Base-by-base conservation (phyloP, 2,329 filamentous ascomycete genomes). In the Ustulina deusta region DNA sequence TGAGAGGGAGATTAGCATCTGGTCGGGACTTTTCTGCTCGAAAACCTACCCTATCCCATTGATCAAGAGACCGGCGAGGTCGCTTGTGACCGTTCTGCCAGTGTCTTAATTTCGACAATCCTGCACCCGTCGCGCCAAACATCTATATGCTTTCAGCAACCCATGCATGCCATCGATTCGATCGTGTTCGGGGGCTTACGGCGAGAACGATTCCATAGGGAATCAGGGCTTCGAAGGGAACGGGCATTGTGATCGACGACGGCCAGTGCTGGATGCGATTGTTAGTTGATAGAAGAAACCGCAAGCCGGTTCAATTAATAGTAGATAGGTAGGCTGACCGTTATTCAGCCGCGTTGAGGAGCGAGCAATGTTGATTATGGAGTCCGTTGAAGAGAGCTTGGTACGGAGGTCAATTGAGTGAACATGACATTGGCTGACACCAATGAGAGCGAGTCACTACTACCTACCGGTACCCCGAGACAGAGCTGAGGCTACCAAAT, bases 221-320 rank as follows among this genome's bases (percentile, higher is more conserved):
- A 79, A 90, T 82, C 72, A 90, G 77, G 57, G 87, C 81, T 80
- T 90, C 88, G 81, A 90, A 90, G 55, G 88, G 88, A 71, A 90
- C 81, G 67, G 86, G 86, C 88, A 90, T 90, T 61, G 76, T 79
- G 79, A 69, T 70, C 68, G 71, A 71, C 51, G 61, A 51, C 38
- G 20, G 56, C 55, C 59, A 63, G 51, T 65, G 36, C 38, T 61
- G 11, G n/a, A 55, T 27, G 55, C 13, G 17, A 22, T 25, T 22
- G 25, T 67, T 63, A 67, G 59, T 56, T 46, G 7, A 20, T 6
- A 9, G 17, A 20, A 13, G 10, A 13, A 56, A n/a, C 57, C 6
- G 15, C 9, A 15, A 42, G 29, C 15, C 6, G n/a, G n/a, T 13
- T 2, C 25, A 10, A 20, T n/a, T 40, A 25, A 22, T 20, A 40